Evolutionary conservation across 352 stramenopile genomes (phyloP).

Genomic region (Phytophthora crassamura): DNA sequence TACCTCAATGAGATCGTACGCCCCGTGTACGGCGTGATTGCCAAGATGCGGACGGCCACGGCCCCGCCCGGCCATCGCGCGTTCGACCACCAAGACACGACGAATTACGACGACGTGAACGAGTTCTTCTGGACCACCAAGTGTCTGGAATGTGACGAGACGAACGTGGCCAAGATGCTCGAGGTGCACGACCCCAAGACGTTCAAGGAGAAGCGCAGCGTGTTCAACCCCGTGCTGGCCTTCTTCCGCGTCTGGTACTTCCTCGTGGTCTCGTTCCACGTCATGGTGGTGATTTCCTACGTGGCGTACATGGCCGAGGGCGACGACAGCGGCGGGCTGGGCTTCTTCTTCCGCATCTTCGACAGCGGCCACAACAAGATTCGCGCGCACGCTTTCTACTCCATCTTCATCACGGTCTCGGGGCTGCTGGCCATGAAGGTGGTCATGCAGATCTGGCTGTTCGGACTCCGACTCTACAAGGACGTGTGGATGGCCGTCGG

Average conservation of each 20-base stretch:
- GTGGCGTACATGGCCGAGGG: slow-evolving; percentile 72
- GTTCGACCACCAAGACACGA: slow-evolving; percentile 83
- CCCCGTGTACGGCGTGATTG: slow-evolving; percentile 79
- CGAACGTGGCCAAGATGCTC: slow-evolving; percentile 70
- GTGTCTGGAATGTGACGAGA: slow-evolving; percentile 77
- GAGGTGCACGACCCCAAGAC: slow-evolving; percentile 79
- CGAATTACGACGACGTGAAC: slow-evolving; percentile 91
- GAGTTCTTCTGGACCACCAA: slow-evolving; percentile 85
- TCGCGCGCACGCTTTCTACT: slow-evolving; percentile 74
- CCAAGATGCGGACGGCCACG: slow-evolving; percentile 70
- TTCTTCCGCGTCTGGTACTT: slow-evolving; percentile 90
- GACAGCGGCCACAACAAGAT: slow-evolving; percentile 55
- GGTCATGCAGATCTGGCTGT: slow-evolving; percentile 80
- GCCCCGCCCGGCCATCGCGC: slow-evolving; percentile 47
- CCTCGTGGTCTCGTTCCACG: slow-evolving; percentile 75
- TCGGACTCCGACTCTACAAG: slow-evolving; percentile 70
- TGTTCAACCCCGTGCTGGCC: slow-evolving; percentile 86
- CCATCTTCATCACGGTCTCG: slow-evolving; percentile 69
- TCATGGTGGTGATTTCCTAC: slow-evolving; percentile 71
- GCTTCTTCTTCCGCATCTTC: slow-evolving; percentile 76
- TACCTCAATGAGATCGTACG: slow-evolving; percentile 78
- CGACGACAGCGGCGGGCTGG: slow-evolving; percentile 50
- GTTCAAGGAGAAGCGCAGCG: slow-evolving; percentile 87
- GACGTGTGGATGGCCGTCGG: slow-evolving; percentile 64
- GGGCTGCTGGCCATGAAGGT: slow-evolving; percentile 69